These are phyloP conservation scores for Hemisphaericaspora nanyangensis DNA, from an alignment of 805 yeast genomes.

Conservation along the genomic window DNA sequence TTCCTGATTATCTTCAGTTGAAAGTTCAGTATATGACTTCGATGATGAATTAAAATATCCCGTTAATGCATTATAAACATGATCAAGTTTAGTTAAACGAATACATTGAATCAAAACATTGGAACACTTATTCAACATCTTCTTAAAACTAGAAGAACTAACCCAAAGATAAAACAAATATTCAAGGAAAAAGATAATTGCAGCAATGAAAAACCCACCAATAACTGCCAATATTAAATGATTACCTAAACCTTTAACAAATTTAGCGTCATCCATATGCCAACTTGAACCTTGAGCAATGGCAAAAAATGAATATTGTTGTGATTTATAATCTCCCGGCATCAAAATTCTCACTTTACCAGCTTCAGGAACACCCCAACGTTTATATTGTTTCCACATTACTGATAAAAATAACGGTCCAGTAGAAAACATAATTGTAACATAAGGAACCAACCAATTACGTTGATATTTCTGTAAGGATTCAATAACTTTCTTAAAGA, in stretches of 20 bases:
- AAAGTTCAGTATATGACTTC: not conserved
- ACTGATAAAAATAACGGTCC: constrained; percentile 88
- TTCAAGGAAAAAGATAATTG: constrained; percentile 31
- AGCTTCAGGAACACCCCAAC: constrained; percentile 69
- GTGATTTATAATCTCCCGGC: constrained; percentile 68
- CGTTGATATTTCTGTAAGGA: constrained; percentile 54
- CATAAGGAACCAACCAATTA: constrained; percentile 81
- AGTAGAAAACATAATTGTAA: constrained; percentile 89
- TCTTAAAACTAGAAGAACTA: constrained; percentile 25
- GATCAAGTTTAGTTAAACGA: constrained; percentile 5
- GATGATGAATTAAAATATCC: not conserved
- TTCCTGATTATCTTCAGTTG: not conserved
- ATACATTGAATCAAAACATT: not conserved
- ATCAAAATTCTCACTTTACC: constrained; percentile 66
- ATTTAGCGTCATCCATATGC: constrained; percentile 85
- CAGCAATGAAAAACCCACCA: constrained; percentile 62
- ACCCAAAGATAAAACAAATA: constrained; percentile 38
- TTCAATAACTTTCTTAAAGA: constrained; percentile 67
- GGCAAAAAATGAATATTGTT: constrained; percentile 60
- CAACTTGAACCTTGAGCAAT: constrained; percentile 85
- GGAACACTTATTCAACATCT: constrained; percentile 12
- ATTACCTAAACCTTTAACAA: constrained; percentile 67
- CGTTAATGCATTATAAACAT: not conserved
- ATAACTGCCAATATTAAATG: constrained; percentile 72
- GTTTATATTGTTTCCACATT: constrained; percentile 81